Conservation (phyloP, 2,329 filamentous ascomycete genomes). For the Colletotrichum sp. region DNA sequence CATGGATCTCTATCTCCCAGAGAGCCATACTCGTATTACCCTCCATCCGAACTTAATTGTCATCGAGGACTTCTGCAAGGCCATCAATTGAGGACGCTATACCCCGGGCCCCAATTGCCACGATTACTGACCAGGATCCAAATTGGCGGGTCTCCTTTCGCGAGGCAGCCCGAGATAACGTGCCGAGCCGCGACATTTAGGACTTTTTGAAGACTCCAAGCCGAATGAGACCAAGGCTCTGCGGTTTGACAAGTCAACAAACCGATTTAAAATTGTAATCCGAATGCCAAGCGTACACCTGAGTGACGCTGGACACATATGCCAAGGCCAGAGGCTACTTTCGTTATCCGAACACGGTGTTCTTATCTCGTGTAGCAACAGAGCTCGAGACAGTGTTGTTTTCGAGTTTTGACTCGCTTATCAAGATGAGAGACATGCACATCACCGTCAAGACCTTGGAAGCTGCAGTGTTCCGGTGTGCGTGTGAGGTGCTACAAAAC, state of each 20-base stretch:
- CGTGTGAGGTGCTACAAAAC: neutral
- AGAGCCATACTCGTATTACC: neutral
- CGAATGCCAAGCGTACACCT: neutral
- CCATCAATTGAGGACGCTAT: neutral
- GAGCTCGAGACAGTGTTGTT: neutral
- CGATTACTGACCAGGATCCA: neutral
- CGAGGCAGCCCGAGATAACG: neutral
- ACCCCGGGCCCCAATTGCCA: neutral
- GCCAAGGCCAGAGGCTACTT: neutral
- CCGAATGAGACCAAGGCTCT: too few relatives aligned
- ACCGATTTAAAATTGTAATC: neutral
- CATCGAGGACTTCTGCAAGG: neutral
- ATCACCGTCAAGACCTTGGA: neutral
- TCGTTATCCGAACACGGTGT: neutral
- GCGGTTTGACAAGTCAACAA: neutral
- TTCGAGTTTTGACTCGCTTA: neutral
- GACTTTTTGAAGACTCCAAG: neutral
- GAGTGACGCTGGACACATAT: neutral
- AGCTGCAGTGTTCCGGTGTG: neutral
- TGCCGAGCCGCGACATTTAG: neutral
- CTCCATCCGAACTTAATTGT: neutral
- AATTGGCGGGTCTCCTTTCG: neutral
- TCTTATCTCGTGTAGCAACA: neutral
- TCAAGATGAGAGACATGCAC: neutral
- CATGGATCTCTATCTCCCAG: neutral